Evolutionary conservation across 2,329 filamentous ascomycete genomes (phyloP).

Genomic region (Phyllosticta ampelicida): DNA sequence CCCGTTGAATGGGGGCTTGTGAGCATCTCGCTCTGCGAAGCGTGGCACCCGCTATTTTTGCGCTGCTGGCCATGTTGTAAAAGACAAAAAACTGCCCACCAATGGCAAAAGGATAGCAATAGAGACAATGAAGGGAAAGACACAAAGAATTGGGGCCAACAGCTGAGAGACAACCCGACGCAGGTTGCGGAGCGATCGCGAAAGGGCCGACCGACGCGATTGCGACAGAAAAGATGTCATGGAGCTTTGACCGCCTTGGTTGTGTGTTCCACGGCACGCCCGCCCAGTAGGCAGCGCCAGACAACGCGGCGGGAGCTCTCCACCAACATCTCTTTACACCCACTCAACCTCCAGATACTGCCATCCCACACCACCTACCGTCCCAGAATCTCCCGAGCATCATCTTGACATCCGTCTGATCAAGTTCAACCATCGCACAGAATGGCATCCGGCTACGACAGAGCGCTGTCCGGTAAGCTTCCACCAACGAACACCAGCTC

Average conservation of each 20-base stretch:
- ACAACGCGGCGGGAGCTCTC: slow-evolving; percentile 8
- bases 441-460: slow-evolving; percentile 84
- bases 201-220: neutral
- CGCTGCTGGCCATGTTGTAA: slow-evolving; percentile 24
- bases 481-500: slow-evolving; percentile 22
- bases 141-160: neutral
- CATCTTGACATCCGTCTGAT: neutral
- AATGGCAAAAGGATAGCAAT: neutral
- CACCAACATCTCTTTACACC: slow-evolving; percentile 1
- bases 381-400: neutral
- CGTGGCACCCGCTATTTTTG: slow-evolving; percentile 21
- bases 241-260: slow-evolving; percentile 10
- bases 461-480: slow-evolving; percentile 87
- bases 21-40: slow-evolving; percentile 23
- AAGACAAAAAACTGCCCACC: slow-evolving; percentile 2
- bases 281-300: slow-evolving; percentile 9
- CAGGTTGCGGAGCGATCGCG: neutral
- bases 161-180: slow-evolving; percentile 1
- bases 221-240: slow-evolving; percentile 11
- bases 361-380: neutral
- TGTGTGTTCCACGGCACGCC: neutral
- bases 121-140: neutral
- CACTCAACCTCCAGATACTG: neutral
- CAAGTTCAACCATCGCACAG: neutral
- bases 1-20: slow-evolving; percentile 16